Percentiles rank a stretch among this genome's conserved stretches.
Evolutionary conservation across 129 eudicot genomes (phyloP).

Genomic region (Centaurea solstitialis): DNA sequence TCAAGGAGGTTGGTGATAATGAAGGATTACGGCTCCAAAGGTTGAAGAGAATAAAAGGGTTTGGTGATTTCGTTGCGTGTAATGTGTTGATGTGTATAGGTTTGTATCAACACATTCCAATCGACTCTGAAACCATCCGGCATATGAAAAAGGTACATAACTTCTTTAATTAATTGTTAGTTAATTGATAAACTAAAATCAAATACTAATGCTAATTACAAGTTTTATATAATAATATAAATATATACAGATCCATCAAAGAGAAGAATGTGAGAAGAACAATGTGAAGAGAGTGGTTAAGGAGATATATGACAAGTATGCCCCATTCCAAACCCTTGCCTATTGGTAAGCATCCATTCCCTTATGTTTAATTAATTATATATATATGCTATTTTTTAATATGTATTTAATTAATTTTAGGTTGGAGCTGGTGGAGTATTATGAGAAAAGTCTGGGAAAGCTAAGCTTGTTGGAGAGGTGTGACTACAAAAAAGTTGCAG

Average conservation of each 20-base stretch:
- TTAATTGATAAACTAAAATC: neutral
- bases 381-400: no score
- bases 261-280: neutral
- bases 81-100: slow-evolving; percentile 48
- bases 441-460: slow-evolving; percentile 26
- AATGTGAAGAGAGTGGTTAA: neutral
- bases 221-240: no score
- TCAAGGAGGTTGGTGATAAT: neutral
- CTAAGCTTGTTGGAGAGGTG: neutral
- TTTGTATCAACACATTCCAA: slow-evolving; percentile 35
- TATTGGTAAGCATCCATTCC: slow-evolving; percentile 30
- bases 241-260: neutral
- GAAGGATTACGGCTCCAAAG: neutral
- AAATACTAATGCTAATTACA: neutral
- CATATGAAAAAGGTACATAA: slow-evolving; percentile 30
- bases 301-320: slow-evolving; percentile 38
- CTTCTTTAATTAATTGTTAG: no score
- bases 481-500: slow-evolving; percentile 1
- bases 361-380: neutral
- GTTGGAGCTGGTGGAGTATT: slow-evolving; percentile 23
- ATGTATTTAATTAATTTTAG: slow-evolving; percentile 14
- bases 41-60: slow-evolving; percentile 21
- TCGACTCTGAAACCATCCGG: slow-evolving; percentile 46
- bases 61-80: slow-evolving; percentile 32
- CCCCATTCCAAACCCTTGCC: slow-evolving; percentile 49